phyloP scores from a whole-genome alignment of 805 yeast genomes.

The Hanseniaspora jakobsenii region DNA sequence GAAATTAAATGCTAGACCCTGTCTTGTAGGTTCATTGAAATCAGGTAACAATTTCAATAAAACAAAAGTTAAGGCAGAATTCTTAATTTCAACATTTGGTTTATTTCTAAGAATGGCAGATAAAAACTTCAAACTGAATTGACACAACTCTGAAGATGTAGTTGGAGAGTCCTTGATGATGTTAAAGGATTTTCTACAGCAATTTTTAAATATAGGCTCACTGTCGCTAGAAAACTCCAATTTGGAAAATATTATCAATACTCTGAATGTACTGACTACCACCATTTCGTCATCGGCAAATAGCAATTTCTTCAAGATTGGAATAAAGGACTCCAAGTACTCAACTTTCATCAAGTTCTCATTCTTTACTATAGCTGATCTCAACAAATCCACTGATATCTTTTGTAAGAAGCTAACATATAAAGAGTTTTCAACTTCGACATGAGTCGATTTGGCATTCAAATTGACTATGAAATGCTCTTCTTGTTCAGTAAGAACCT shows the following conservation, averaged over 20 bases:
- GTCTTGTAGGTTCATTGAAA: constrained; percentile 76
- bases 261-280: constrained; percentile 52
- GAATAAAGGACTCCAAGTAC: constrained; percentile 62
- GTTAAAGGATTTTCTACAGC: constrained; percentile 48
- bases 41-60: constrained; percentile 69
- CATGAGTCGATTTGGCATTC: constrained; percentile 44
- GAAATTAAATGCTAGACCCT: constrained; percentile 78
- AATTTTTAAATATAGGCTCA: constrained; percentile 39
- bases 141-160: constrained; percentile 69
- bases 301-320: constrained; percentile 51
- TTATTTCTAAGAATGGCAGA: constrained; percentile 62
- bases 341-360: constrained; percentile 45
- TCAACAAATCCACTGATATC: constrained; percentile 63
- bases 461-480: constrained; percentile 67
- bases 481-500: constrained; percentile 34
- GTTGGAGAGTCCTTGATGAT: constrained; percentile 65
- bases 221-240: constrained; percentile 46
- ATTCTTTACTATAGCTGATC: constrained; percentile 57
- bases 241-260: constrained; percentile 47
- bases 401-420: constrained; percentile 55
- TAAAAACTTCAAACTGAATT: constrained; percentile 61
- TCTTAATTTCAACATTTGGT: constrained; percentile 48
- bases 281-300: constrained; percentile 64
- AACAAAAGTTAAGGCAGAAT: constrained; percentile 59
- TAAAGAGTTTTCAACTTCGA: constrained; percentile 43